Evolutionary conservation across 1,284 basidiomycete genomes (phyloP).

Genomic region (Cutaneotrichosporon cavernicola): DNA sequence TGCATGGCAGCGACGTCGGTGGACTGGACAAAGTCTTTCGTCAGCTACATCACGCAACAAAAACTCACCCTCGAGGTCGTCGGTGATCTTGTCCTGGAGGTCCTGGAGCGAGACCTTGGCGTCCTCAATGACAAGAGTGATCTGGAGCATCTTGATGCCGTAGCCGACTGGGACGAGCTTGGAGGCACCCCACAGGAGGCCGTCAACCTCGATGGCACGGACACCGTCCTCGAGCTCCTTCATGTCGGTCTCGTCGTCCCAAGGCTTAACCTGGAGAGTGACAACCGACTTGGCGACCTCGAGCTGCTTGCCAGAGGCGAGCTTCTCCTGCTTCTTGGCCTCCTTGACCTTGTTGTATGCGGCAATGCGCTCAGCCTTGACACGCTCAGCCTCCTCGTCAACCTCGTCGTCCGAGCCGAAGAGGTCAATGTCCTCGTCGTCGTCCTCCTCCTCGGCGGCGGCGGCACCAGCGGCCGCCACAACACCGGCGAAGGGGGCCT

Average conservation of each 20-base stretch:
- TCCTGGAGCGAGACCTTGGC: conserved; percentile 94
- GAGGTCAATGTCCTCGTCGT: conserved; percentile 90
- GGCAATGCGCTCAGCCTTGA: conserved; percentile 95
- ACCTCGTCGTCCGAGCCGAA: conserved; percentile 77
- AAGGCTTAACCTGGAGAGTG: conserved; percentile 96
- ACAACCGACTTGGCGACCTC: conserved; percentile 72
- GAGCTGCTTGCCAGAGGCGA: conserved; percentile 61
- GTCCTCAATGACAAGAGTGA: conserved; percentile 85
- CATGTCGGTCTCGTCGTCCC: conserved; percentile 99
- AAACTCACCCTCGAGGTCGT: conserved; percentile 44
- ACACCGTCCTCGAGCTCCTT: conserved; percentile 76
- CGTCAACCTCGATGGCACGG: conserved; percentile 82
- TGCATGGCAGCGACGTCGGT: conserved; percentile 67
- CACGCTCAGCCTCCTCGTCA: conserved; percentile 85
- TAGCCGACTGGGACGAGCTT: conserved; percentile 86
- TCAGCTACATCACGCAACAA: not conserved
- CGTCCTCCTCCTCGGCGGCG: conserved; percentile 66
- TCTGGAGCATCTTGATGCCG: conserved; percentile 84
- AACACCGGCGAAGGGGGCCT: conserved; percentile 75
- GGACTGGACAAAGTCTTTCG: conserved; percentile 85
- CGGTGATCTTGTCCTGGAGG: conserved; percentile 82
- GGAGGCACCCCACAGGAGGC: conserved; percentile 84
- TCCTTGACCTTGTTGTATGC: conserved; percentile 94
- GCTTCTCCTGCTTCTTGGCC: conserved; percentile 66
- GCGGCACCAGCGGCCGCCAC: conserved; percentile 52